Base-by-base conservation (phyloP, 495 filamentous ascomycete genomes). In the Penicillium angulare region DNA sequence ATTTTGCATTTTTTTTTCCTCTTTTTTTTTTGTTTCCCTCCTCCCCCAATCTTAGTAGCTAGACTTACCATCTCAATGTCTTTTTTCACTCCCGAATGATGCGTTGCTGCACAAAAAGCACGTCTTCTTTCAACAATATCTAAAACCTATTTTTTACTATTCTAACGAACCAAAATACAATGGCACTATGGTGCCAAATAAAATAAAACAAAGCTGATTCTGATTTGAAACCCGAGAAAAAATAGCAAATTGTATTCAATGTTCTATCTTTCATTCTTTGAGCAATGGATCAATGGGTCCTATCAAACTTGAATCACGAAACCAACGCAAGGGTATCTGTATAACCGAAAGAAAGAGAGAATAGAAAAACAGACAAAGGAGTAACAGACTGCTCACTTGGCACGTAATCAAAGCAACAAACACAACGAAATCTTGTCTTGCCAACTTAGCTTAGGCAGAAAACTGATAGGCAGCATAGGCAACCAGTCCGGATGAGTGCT, bases 11-110 rank as follows among this genome's bases (percentile, higher is more conserved):
- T 67, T 56, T 56, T 55, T 59, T 61, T 56, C 55, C 57, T 51
- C 54, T 59, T 61, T 56, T 57, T 59, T 51, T 61, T 63, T 59
- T 47, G 57, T 60, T 60, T 58, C 55, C 22, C 34, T 23, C 42
- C 61, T n/a, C n/a, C 56, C 59, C 55, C 52, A 50, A 64, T 50
- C 64, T 60, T 68, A 71, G 69, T 73, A 74, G 71, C 64, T 74
- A 74, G 71, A 74, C 66, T 56, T 67, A 61, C 52, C 64, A 68
- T 66, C 57, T 61, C 58, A 67, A 67, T 68, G 60, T 60, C 58
- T 59, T 57, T 68, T 67, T 58, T 53, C 47, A 34, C 36, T 35
- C 29, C 27, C 42, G 55, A 60, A 59, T 12, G 50, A 58, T 48
- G 43, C 47, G 36, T 12, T 29, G 38, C 52, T 39, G 50, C 50